Evolutionary conservation across 2,329 filamentous ascomycete genomes (phyloP).

Genomic region (Didymella glomerata): DNA sequence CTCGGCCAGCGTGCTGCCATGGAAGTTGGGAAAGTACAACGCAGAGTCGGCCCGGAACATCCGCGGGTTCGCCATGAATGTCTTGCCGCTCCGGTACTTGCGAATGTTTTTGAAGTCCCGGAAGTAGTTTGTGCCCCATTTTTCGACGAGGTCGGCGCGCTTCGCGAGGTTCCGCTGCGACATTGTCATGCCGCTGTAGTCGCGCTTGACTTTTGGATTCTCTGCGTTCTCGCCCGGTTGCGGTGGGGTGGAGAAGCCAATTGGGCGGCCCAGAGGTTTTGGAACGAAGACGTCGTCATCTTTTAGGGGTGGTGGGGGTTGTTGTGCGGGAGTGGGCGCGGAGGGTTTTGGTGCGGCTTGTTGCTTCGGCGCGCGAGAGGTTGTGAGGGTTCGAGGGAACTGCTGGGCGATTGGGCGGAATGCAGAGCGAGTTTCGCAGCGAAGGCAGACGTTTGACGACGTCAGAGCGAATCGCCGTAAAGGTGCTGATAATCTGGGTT

Average conservation of each 20-base stretch:
- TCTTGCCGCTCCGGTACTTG: constrained; percentile 81
- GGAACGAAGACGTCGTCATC: constrained; percentile 57
- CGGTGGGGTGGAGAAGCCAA: constrained; percentile 81
- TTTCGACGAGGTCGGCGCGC: constrained; percentile 76
- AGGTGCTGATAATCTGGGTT: constrained; percentile 39
- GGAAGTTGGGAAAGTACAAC: constrained; percentile 93
- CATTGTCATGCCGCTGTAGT: constrained; percentile 45
- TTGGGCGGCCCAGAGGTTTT: constrained; percentile 71
- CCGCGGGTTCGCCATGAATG: constrained; percentile 84
- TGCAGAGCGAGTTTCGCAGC: constrained; percentile 26
- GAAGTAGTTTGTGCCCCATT: constrained; percentile 89
- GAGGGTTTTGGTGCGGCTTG: constrained; percentile 32
- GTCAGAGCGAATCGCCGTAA: constrained; percentile 28
- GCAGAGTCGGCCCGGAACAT: constrained; percentile 83
- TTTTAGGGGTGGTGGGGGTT: constrained; percentile 22
- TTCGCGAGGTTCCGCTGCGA: constrained; percentile 69
- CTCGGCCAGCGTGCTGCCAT: constrained; percentile 74
- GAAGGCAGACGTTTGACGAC: constrained; percentile 26
- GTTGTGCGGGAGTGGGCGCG: constrained; percentile 11
- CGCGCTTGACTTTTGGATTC: constrained; percentile 62
- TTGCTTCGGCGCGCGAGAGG: constrained; percentile 33
- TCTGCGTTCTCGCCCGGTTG: constrained; percentile 82
- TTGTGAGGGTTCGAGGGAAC: constrained; percentile 37
- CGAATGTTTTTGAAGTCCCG: constrained; percentile 91
- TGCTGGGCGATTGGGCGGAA: constrained; percentile 14